Conservation (phyloP, 768 basidiomycete species). For the Sistotremastrum niveocremeum region DNA sequence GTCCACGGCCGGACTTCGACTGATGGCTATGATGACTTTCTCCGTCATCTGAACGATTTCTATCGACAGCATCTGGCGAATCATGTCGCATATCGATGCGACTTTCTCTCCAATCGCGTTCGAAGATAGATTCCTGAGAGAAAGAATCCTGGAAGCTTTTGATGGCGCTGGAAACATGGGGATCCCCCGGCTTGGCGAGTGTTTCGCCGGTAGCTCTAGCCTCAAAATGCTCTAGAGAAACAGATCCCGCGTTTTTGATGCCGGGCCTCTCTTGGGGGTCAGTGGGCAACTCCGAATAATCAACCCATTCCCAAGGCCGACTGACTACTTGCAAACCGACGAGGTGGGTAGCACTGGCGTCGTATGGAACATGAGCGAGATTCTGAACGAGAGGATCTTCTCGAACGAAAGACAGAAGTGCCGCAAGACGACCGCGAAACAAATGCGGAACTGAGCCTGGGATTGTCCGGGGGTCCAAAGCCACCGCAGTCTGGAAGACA, state of each 20-base stretch:
- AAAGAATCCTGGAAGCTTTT: slow-evolving; percentile 56
- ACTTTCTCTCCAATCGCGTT: slow-evolving; percentile 68
- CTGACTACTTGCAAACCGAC: slow-evolving; percentile 46
- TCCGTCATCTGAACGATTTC: not conserved
- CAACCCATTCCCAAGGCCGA: slow-evolving; percentile 81
- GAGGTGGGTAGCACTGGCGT: slow-evolving; percentile 33
- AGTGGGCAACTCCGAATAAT: slow-evolving; percentile 52
- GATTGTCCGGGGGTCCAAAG: slow-evolving; percentile 51
- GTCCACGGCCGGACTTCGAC: not conserved
- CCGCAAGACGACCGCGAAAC: slow-evolving; percentile 41
- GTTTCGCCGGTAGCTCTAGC: slow-evolving; percentile 53
- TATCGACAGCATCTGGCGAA: slow-evolving; percentile 14
- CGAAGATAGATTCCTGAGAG: slow-evolving; percentile 48
- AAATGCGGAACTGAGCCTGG: slow-evolving; percentile 42
- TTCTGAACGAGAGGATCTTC: slow-evolving; percentile 37
- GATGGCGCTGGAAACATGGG: slow-evolving; percentile 28
- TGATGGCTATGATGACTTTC: not conserved
- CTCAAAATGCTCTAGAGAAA: slow-evolving; percentile 60
- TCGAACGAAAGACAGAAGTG: slow-evolving; percentile 44
- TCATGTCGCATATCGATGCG: slow-evolving; percentile 32
- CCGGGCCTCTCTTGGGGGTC: slow-evolving; percentile 22
- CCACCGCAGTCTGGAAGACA: slow-evolving; percentile 34
- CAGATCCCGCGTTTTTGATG: slow-evolving; percentile 54
- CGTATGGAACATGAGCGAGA: slow-evolving; percentile 45
- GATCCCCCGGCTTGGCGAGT: slow-evolving; percentile 22